These are phyloP conservation scores for Geopyxis carbonaria DNA, from an alignment of 495 filamentous ascomycete species.

Conservation along the genomic window DNA sequence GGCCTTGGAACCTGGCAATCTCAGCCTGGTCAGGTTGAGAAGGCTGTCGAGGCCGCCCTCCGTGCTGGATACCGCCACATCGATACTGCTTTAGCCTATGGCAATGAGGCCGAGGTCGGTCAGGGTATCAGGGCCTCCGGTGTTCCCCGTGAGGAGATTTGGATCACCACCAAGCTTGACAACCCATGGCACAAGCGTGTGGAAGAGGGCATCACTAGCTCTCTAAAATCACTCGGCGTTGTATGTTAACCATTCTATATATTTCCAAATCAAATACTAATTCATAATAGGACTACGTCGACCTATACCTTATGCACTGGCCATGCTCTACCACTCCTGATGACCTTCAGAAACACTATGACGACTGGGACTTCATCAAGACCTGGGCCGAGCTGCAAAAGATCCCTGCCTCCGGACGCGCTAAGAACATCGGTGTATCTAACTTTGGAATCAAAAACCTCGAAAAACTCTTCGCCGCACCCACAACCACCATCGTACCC, in stretches of 20 bases:
- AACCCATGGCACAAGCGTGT: constrained; percentile 63
- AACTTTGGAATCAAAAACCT: constrained; percentile 47
- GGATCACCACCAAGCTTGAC: constrained; percentile 76
- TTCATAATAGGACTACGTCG: constrained; percentile 44
- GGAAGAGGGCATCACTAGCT: constrained; percentile 49
- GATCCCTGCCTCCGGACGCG: constrained; percentile 59
- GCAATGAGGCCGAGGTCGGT: constrained; percentile 71
- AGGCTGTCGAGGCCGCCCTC: constrained; percentile 61
- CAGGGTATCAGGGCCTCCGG: constrained; percentile 63
- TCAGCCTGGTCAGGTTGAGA: constrained; percentile 40
- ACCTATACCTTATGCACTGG: constrained; percentile 81
- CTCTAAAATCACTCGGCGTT: constrained; percentile 49
- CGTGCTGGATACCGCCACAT: constrained; percentile 56
- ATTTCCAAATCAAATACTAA: background rate
- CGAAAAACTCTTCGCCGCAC: constrained; percentile 38
- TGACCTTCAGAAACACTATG: constrained; percentile 28
- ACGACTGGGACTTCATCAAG: constrained; percentile 64
- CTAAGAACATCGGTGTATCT: constrained; percentile 52
- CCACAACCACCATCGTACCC: constrained; percentile 46
- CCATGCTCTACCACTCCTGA: constrained; percentile 37
- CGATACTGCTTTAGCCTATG: constrained; percentile 63
- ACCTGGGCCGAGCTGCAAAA: constrained; percentile 71
- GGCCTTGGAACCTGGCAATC: constrained; percentile 77
- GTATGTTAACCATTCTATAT: background rate
- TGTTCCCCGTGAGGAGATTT: constrained; percentile 64